Base-by-base conservation (phyloP, 768 basidiomycete species). In the Leccinum broughii region DNA sequence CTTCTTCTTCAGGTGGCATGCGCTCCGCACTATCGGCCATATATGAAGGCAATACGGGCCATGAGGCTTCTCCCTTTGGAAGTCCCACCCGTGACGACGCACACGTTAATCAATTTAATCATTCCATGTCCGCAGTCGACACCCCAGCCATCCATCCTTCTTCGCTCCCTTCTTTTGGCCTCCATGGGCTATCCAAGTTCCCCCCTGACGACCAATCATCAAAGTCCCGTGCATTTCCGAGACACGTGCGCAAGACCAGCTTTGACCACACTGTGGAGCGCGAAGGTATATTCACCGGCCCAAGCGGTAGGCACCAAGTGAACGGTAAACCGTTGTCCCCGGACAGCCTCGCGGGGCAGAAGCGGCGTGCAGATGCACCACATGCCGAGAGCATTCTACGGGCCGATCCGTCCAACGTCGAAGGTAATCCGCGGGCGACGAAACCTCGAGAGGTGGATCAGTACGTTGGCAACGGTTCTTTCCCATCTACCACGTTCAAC, bases 231-330 rank as follows among this genome's bases (percentile, higher is more conserved):
- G 75, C 81, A 32, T 92, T 94, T 71, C 92, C 94, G 55, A 84
- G 89, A 61, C 89, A 90, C 74, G 92, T 93, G 60, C 85, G 94
- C 62, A 97, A 97, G 80, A 93, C 94, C 51, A 94, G 92, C 75
- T 96, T 95, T 72, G 94, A 97, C 74, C 94, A 95, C 75, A 95
- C 94, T 4, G 88, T 95, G 44, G 82, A 83, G 39, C 84, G 83
- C 64, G 86, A 88, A 62, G 84, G 81, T 39, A 81, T 87, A 57
- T 77, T 85, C 60, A 69, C 78, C 32, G 84, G 83, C 46, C 74
- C 85, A 53, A 82, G 81, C 65, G 88, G 88, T 58, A 81, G 90
- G 53, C 90, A 93, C 76, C 89, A 92, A 72, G 86, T 91, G 63
- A 89, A 92, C 70, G 89, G 89, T 37, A 88, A 87, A 70, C 86